Base-by-base conservation (phyloP, 2,329 filamentous ascomycete genomes). In the Chaetothyriales sp. region DNA sequence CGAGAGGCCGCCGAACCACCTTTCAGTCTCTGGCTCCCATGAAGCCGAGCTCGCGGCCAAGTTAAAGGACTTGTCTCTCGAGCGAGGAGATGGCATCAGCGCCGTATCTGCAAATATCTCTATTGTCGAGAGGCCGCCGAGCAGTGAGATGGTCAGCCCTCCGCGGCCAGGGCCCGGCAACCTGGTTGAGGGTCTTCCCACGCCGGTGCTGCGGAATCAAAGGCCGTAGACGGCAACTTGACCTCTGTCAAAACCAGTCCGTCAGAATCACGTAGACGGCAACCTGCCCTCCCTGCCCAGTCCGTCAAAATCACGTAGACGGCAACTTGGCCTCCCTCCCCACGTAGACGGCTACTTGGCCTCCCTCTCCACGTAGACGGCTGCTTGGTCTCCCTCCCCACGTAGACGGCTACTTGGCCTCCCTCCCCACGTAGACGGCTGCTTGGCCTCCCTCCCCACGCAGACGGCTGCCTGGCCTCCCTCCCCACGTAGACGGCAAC, bases 41-140 rank as follows among this genome's bases (percentile, higher is more conserved):
- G 54, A 66, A 58, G 18, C 66, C 69, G 4, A 54, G 5, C 45
- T 57, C 19, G 47, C 55, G 9, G 48, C 49, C 44, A 70, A 70
- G 58, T 62, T 78, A 5, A 67, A 73, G 43, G 70, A 73, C 43
- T 65, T 81, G 9, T 76, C 77, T 0, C 56, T 77, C 5, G 78
- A 81, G 60, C 71, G 77, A 43, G 71, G 71, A 2, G 60, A 61
- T 43, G 49, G 51, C 10, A 20, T 20, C 4, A 46, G 47, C 10
- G 18, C 51, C 22, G 10, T 20, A 28, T n/a, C 44, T n/a, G 22
- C 44, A 9, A 20, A 20, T 44, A 13, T 52, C 25, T 19, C 55
- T 47, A 46, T 51, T 48, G 7, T 49, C 52, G 50, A 53, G 44
- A 45, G 33, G 18, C 50, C 49, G 22, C 47, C 18, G 51, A 47